Base-by-base conservation (phyloP, 2,329 filamentous ascomycete genomes). In the Periconia macrospinosa region DNA sequence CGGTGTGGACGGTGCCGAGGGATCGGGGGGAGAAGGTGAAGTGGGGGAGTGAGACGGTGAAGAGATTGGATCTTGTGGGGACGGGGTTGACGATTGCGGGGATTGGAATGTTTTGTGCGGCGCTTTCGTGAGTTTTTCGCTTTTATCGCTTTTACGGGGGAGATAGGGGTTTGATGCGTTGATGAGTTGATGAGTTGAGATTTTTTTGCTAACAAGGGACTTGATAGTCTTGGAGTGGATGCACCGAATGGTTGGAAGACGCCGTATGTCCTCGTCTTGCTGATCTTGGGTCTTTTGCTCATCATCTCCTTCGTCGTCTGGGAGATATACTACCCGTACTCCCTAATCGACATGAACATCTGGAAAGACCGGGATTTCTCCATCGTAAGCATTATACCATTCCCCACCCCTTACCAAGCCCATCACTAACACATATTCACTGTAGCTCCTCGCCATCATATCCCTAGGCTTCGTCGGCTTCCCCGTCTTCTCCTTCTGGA, bases 281-380 rank as follows among this genome's bases (percentile, higher is more conserved):
- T 90, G 17, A 75, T 87, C 18, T 68, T 88, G 8, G 86, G 87
- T 1, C 60, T 86, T 1, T 50, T 80, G 0, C 66, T 87, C 1
- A 79, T 90, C 1, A 65, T 76, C 13, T 71, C 71, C 0, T 90
- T 90, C 59, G 71, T 85, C 1, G 76, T 81, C 53, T 90, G 87
- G 86, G 85, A 90, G 67, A 79, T 77, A 2, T 75, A 81, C 42
- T 78, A 74, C 51, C 63, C 71, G 0, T 73, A 76, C 53, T 76
- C 78, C 0, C 71, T 80, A 41, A 72, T 81, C 18, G 71, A 81
- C 73, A 76, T 87, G 83, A 78, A 77, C 67, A 75, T 84, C 15
- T 85, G 81, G 81, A 77, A 75, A 49, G 86, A 90, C 59, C 75
- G 79, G 5, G 86, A 88, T 59, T 90, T 89, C 67, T 83, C 82